Base-by-base conservation (phyloP, 176 grass and related monocot genomes). In the Aegilops longissima region DNA sequence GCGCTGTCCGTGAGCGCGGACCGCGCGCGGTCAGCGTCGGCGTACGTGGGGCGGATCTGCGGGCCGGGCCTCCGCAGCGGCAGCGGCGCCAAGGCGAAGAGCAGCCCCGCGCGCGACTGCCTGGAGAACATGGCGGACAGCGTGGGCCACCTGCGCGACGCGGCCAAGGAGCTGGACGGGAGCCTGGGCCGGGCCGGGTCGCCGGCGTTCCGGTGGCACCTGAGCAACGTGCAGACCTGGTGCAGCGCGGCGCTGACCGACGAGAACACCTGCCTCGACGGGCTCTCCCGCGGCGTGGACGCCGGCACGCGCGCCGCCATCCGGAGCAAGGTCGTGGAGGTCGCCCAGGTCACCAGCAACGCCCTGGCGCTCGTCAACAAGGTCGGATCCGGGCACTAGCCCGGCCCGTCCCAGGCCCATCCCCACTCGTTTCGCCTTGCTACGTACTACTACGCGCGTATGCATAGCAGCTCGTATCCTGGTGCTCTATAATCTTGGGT, bases 191-290 rank as follows among this genome's bases (percentile, higher is more conserved):
- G 91, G 6, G 9, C 86, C 12, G 93, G 92, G 0, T 84, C 96
- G 78, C 21, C 81, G 27, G 92, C 65, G 45, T 98, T 94, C 86
- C 61, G 45, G 79, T 95, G 92, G 90, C 96, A 98, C 88, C 80
- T 98, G 38, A 94, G 88, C 90, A 98, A 98, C 88, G 96, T 92
- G 12, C 96, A 93, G 86, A 94, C 96, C 3, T 98, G 93, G 96
- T 94, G 89, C 84, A 98, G 96, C 81, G 93, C 96, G 17, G 96
- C 96, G 21, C 89, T 98, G 17, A 98, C 96, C 78, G 96, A 98
- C 87, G 91, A 98, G 91, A 95, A 89, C 87, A 98, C 93, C 78
- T 98, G 96, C 89, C 81, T 98, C 3, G 96, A 98, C 78, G 92
- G 93, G 23, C 80, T 98, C 21, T 66, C 78, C 33, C 87, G 77